These are phyloP conservation scores for Paraphoma chrysanthemicola DNA, from an alignment of 2,329 filamentous ascomycete species.

Conservation along the genomic window DNA sequence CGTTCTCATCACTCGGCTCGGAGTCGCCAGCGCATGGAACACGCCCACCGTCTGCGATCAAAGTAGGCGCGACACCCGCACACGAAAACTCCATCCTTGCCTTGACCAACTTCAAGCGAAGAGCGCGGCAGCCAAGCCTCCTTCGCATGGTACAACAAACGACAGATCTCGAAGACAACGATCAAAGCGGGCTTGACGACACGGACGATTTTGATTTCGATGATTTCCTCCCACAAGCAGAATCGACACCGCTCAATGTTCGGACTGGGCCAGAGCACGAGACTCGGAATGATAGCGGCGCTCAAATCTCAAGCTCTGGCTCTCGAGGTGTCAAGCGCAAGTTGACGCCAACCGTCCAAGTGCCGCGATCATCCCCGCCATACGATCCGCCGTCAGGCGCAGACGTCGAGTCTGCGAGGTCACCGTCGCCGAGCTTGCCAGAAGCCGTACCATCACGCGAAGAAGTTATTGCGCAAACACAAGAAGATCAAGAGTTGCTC, in stretches of 20 bases:
- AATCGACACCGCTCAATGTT: conserved; percentile 70
- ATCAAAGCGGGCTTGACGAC: conserved; percentile 55
- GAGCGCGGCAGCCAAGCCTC: conserved; percentile 58
- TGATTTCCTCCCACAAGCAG: conserved; percentile 67
- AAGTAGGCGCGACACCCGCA: conserved; percentile 52
- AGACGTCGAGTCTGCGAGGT: conserved; percentile 38
- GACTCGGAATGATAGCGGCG: conserved; percentile 32
- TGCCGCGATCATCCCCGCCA: conserved; percentile 49
- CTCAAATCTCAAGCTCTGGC: conserved; percentile 38
- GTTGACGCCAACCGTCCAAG: conserved; percentile 45
- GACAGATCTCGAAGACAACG: conserved; percentile 54
- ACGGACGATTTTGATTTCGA: conserved; percentile 42
- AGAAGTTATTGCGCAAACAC: conserved; percentile 25
- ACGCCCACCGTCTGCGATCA: conserved; percentile 53
- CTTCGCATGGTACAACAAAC: conserved; percentile 57
- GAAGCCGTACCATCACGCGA: conserved; percentile 39
- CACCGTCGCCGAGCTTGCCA: conserved; percentile 43
- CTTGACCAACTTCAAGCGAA: conserved; percentile 59
- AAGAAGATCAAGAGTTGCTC: conserved; percentile 34
- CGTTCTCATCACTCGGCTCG: conserved; percentile 41
- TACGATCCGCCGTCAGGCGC: conserved; percentile 34
- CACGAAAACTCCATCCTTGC: conserved; percentile 56
- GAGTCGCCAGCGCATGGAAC: conserved; percentile 45
- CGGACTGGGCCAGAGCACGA: conserved; percentile 35
- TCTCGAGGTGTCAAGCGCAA: conserved; percentile 50